These are phyloP conservation scores for Phytomonas sp. DNA, from an alignment of 208 protist species.

Conservation along the genomic window DNA sequence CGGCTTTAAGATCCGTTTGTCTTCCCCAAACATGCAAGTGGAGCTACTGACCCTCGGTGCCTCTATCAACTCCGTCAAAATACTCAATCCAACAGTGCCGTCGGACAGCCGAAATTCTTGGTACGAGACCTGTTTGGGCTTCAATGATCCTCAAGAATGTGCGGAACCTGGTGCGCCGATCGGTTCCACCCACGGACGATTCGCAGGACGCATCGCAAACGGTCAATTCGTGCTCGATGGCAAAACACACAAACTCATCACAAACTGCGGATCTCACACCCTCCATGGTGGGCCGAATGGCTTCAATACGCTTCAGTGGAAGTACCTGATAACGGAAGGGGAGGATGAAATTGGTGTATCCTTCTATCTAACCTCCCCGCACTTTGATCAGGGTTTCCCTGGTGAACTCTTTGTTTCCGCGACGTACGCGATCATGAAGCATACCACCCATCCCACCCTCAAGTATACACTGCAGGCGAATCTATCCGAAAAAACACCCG, in stretches of 20 bases:
- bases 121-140: conserved; percentile 51
- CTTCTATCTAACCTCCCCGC: conserved; percentile 57
- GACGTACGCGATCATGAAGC: conserved; percentile 60
- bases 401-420: conserved; percentile 60
- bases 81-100: conserved; percentile 29
- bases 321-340: conserved; percentile 58
- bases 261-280: conserved; percentile 55
- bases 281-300: conserved; percentile 60
- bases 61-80: conserved; percentile 49
- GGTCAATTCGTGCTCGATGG: conserved; percentile 40
- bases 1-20: conserved; percentile 39
- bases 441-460: conserved; percentile 23
- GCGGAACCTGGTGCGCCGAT: conserved; percentile 12
- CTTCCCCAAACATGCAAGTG: conserved; percentile 39
- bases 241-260: conserved; percentile 39
- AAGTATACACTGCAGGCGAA: conserved; percentile 46
- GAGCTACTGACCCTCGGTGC: conserved; percentile 57
- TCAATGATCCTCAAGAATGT: conserved; percentile 31
- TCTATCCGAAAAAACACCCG: conserved; percentile 45
- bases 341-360: conserved; percentile 62
- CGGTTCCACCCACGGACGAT: conserved; percentile 42
- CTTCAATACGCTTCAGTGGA: conserved; percentile 60
- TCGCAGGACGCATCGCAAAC: conserved; percentile 54
- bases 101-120: conserved; percentile 19
- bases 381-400: conserved; percentile 76